Conservation (phyloP, 345 rosid species). For the Nephelium lappaceum region DNA sequence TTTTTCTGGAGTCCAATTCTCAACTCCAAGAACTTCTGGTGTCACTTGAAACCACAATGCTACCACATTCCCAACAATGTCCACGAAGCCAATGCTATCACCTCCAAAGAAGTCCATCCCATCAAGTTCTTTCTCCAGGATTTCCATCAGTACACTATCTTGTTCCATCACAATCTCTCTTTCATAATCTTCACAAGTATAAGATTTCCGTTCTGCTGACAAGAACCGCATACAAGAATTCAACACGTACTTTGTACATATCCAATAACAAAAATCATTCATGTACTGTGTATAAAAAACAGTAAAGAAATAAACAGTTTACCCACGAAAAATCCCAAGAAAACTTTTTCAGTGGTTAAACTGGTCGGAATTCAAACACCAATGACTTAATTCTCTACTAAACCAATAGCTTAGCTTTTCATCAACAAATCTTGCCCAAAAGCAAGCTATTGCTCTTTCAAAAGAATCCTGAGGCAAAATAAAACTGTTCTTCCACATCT, state of each 20-base stretch:
- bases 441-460: constrained; percentile 41
- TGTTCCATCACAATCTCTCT: constrained; percentile 20
- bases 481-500: constrained; percentile 44
- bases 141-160: constrained; percentile 6
- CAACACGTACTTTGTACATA: neutral
- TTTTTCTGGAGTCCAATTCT: constrained; percentile 8
- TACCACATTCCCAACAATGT: constrained; percentile 16
- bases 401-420: constrained; percentile 27
- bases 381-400: too few species aligned
- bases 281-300: neutral
- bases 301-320: neutral
- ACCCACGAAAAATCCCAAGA: too few species aligned
- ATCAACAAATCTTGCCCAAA: constrained; percentile 48
- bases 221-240: constrained; percentile 1
- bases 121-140: constrained; percentile 27
- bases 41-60: neutral
- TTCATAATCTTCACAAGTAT: neutral
- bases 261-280: neutral
- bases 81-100: constrained; percentile 22
- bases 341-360: too few species aligned
- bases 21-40: constrained; percentile 13
- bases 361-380: too few species aligned
- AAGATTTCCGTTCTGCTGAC: neutral
- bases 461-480: constrained; percentile 45
- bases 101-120: constrained; percentile 33